Base-by-base conservation (phyloP, 2,329 filamentous ascomycete genomes). In the Botryotinia calthae region DNA sequence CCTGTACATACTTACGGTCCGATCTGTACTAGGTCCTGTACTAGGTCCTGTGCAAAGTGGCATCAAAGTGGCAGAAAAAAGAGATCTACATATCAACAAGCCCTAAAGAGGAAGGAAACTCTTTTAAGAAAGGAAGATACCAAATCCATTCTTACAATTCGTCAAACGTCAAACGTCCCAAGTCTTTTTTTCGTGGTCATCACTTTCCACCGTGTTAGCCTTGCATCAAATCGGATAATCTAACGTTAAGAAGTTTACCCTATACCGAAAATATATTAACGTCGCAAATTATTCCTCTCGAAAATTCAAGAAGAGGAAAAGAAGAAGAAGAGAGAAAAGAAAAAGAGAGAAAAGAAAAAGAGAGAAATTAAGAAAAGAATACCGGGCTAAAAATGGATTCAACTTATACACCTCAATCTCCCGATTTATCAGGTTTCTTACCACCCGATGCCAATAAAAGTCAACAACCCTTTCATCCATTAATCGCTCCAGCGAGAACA, bases 331-430 rank as follows among this genome's bases (percentile, higher is more conserved):
- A 9, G 37, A 34, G 4, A 58, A 68, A 72, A 67, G 72, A 64
- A 65, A 58, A 65, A 56, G 31, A 70, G 54, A 22, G 4, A 58
- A 68, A 72, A 69, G 72, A 64, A 65, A 61, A 63, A 56, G 31
- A 70, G 54, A 22, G 62, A 58, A 54, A 46, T 71, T 66, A 28
- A 70, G 59, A 62, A 63, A 72, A 63, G 63, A 71, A n/a, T n/a
- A 16, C 4, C 25, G 28, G 25, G 51, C 46, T 48, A 61, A 64
- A 64, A 54, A 77, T 78, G 75, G 79, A 79, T 73, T 73, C 75
- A 76, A 80, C 79, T 58, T 81, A 81, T 76, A 75, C 78, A 59
- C 80, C 80, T 70, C 79, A 80, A 73, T 81, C 79, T 58, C 80
- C 80, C 74, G 80, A 81, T 73, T 76, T 81, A 25, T 80, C 79